phyloP scores from a whole-genome alignment of 1,139 yeast genomes.

The Yamadazyma trypodendri region DNA sequence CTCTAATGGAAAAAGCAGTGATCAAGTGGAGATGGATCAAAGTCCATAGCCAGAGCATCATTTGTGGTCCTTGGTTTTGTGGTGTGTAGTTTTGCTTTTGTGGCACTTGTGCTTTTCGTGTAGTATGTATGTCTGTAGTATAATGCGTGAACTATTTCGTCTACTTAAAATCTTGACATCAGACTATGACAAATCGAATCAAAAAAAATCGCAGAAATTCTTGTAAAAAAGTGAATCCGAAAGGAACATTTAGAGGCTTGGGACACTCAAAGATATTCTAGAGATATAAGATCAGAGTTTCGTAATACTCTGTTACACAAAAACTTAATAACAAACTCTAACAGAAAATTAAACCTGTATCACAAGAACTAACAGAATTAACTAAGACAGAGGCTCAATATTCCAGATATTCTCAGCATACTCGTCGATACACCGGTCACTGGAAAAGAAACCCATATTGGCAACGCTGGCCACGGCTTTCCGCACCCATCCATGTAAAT shows the following conservation, averaged over 20 bases:
- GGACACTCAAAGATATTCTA: too few relatives aligned
- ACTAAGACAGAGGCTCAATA: slow-evolving; percentile 55
- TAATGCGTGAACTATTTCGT: neutral
- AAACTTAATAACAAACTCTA: too few relatives aligned
- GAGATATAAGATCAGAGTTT: too few relatives aligned
- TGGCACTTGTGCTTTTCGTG: neutral
- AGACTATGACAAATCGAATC: neutral
- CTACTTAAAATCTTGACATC: neutral
- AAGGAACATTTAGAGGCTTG: too few relatives aligned
- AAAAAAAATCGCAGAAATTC: too few relatives aligned
- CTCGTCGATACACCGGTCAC: slow-evolving; percentile 89
- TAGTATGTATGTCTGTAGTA: neutral
- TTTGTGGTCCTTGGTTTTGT: neutral
- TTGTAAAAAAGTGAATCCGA: neutral
- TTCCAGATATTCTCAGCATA: slow-evolving; percentile 94
- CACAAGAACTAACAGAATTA: neutral
- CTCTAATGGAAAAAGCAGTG: neutral
- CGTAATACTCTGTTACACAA: too few relatives aligned
- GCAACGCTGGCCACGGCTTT: slow-evolving; percentile 81
- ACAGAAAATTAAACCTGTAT: neutral
- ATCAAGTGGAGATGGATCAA: neutral
- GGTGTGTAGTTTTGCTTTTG: neutral
- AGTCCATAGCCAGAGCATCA: neutral
- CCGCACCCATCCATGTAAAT: slow-evolving; percentile 67
- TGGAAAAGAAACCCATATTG: slow-evolving; percentile 89